These are phyloP conservation scores for Podospora sp. DNA, from an alignment of 495 filamentous ascomycete species.

Conservation along the genomic window DNA sequence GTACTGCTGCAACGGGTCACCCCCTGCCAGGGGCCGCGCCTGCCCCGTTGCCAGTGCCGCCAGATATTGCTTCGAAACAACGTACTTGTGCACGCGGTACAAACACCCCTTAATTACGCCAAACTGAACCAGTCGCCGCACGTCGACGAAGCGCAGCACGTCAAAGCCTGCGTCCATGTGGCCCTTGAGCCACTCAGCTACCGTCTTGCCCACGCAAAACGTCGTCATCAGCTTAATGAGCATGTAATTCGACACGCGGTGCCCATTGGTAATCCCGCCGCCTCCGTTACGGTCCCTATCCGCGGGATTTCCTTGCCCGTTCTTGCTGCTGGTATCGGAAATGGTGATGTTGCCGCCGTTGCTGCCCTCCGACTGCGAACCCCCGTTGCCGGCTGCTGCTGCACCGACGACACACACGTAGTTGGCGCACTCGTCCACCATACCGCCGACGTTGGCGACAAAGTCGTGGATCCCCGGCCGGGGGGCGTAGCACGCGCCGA, in stretches of 20 bases:
- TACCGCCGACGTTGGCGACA: conserved; percentile 63
- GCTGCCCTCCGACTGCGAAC: not conserved
- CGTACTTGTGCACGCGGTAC: conserved; percentile 93
- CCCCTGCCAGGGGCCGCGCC: conserved; percentile 35
- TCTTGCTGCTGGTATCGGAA: not conserved
- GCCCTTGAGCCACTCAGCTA: conserved; percentile 78
- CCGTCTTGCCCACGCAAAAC: conserved; percentile 73
- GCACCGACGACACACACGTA: conserved; percentile 62
- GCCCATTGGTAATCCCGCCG: conserved; percentile 24
- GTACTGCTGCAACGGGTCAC: conserved; percentile 61
- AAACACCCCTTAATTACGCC: conserved; percentile 93
- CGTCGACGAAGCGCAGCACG: conserved; percentile 72
- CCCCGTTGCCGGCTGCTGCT: not conserved
- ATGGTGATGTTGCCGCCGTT: not conserved
- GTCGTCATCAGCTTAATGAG: conserved; percentile 76
- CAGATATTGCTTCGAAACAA: conserved; percentile 62
- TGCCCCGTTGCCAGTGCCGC: conserved; percentile 45
- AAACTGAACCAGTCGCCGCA: conserved; percentile 90
- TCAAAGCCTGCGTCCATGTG: conserved; percentile 61
- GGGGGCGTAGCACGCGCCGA: conserved; percentile 84
- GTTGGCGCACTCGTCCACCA: conserved; percentile 82
- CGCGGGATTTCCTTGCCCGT: not conserved
- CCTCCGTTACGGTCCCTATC: conserved; percentile 8
- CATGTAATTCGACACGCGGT: conserved; percentile 49
- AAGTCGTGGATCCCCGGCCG: conserved; percentile 75